Evolutionary conservation across 2,329 filamentous ascomycete genomes (phyloP), one percentile per base, ranked within the genome.

Genomic region (Alternaria ventricosa): DNA sequence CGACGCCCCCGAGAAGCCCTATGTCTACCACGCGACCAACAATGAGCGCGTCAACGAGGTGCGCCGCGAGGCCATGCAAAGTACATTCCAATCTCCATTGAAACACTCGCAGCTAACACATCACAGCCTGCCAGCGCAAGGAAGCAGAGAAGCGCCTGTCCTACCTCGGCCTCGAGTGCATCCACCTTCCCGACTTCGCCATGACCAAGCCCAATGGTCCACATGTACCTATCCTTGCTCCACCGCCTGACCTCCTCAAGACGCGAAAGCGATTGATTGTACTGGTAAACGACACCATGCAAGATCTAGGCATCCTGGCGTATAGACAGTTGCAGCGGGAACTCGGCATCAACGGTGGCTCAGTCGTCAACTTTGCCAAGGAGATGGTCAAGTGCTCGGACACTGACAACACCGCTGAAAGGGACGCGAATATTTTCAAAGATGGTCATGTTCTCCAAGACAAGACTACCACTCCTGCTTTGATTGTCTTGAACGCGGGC

Each of bases 401-500:
- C 44, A 49, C 43, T 23, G 44, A 57, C 41, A 54, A 50, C 11
- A 47, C 55, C 55, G 41, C 58, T 6, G 53, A 70, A 10, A 59
- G 72, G 10, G 54, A 51, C 23, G 33, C 68, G 4, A 54, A 64
- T 23, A 61, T 68, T 41, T 71, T 69, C 27, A 41, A 67, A 12
- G 77, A 79, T 57, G 69, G 68, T 12, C 66, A 54, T 47, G 47
- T 46, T 23, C 49, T 74, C 25, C 46, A 70, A 9, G 55, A 74
- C 13, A 45, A 64, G 9, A 64, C 63, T 6, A 55, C 76, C 5
- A 66, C 73, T 2, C 88, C 86, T 0, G 91, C 87, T 10, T 81
- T 97, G 60, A 81, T 97, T 27, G 82, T 97, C 25, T 87, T 93
- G 49, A 97, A 97, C 75, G 84, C 88, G 5, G 93, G 92, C 5